Conservation (phyloP, 768 basidiomycete species). For the Termitomyces sp. region DNA sequence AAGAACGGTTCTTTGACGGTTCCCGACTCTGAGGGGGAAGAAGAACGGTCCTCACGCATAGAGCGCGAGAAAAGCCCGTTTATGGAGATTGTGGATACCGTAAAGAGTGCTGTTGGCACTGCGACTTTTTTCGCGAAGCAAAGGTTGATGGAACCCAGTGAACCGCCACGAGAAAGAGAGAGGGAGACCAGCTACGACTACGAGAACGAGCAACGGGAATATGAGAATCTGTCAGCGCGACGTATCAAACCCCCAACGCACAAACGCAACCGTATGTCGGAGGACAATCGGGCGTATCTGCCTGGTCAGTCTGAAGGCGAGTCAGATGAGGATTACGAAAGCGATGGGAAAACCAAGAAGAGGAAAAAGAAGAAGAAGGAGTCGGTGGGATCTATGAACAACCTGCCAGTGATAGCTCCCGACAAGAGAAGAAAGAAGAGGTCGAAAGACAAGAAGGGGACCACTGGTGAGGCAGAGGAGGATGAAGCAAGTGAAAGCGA, state of each 20-base stretch:
- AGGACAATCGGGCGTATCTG: slow-evolving; percentile 80
- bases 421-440: slow-evolving; percentile 60
- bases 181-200: slow-evolving; percentile 70
- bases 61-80: slow-evolving; percentile 69
- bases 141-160: slow-evolving; percentile 54
- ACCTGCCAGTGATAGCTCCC: slow-evolving; percentile 63
- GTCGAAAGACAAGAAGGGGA: slow-evolving; percentile 40
- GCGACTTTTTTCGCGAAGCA: slow-evolving; percentile 67
- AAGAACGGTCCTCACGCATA: slow-evolving; percentile 27
- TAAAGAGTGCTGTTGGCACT: slow-evolving; percentile 46
- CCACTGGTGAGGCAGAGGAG: slow-evolving; percentile 43
- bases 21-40: slow-evolving; percentile 68
- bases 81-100: slow-evolving; percentile 53
- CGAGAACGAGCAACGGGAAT: slow-evolving; percentile 69
- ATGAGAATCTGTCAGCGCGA: slow-evolving; percentile 33
- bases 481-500: slow-evolving; percentile 40
- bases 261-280: slow-evolving; percentile 61
- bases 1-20: slow-evolving; percentile 52
- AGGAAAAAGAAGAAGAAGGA: slow-evolving; percentile 55
- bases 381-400: slow-evolving; percentile 56
- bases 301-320: slow-evolving; percentile 65
- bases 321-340: slow-evolving; percentile 52
- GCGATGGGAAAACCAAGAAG: slow-evolving; percentile 49
- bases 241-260: slow-evolving; percentile 23
- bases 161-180: slow-evolving; percentile 24